Conservation (phyloP, 345 rosid species). For the Brassica rapa region DNA sequence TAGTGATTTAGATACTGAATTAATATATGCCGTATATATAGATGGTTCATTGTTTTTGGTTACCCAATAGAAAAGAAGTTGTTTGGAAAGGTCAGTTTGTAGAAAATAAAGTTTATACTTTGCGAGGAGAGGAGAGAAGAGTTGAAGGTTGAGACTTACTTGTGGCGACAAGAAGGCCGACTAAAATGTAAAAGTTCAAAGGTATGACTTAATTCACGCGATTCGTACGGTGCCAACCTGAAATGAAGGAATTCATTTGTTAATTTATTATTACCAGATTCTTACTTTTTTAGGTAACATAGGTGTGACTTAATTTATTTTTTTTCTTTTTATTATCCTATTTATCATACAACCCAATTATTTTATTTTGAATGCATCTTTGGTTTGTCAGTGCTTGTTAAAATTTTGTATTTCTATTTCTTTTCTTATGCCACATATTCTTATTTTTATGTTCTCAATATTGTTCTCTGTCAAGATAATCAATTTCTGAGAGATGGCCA, state of each 20-base stretch:
- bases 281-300: background rate
- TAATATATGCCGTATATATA: background rate
- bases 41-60: background rate
- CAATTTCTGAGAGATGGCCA: too few species aligned
- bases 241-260: slow-evolving; percentile 3
- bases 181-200: background rate
- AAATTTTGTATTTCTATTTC: background rate
- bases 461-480: too few species aligned
- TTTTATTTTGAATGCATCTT: background rate
- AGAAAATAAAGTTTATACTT: slow-evolving; percentile 13
- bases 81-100: background rate
- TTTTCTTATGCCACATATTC: background rate
- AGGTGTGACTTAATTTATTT: too few species aligned
- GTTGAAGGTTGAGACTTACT: background rate
- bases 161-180: slow-evolving; percentile 8
- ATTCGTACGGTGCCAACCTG: background rate
- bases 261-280: background rate
- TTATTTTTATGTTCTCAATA: too few species aligned
- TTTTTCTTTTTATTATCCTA: too few species aligned
- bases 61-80: background rate
- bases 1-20: background rate
- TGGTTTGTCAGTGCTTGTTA: background rate
- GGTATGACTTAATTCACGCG: slow-evolving; percentile 13
- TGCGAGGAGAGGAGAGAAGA: slow-evolving; percentile 12
- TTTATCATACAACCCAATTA: background rate